These are phyloP conservation scores for Fallopia convolvulus DNA, from an alignment of 148 eudicot species.

Conservation along the genomic window DNA sequence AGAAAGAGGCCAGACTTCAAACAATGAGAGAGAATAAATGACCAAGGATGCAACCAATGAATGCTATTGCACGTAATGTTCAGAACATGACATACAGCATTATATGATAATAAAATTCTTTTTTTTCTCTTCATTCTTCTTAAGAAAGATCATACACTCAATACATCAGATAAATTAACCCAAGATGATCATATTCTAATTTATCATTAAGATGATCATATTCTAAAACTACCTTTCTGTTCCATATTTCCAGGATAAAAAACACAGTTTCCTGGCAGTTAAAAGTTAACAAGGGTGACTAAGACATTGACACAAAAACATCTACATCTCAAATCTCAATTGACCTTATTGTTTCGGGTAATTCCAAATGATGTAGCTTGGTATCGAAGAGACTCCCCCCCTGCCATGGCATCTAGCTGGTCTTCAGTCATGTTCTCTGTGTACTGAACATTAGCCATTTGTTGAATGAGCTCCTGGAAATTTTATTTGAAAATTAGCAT, in stretches of 20 bases:
- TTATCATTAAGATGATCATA: not conserved
- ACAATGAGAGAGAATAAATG: not conserved
- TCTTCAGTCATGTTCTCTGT: slow-evolving; percentile 99
- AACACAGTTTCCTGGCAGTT: not conserved
- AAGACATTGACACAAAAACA: not conserved
- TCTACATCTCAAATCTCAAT: not conserved
- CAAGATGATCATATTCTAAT: slow-evolving; percentile 7
- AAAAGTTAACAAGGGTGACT: not conserved
- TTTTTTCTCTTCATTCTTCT: too few relatives aligned
- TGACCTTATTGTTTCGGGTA: slow-evolving; percentile 85
- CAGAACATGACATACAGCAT: too few relatives aligned
- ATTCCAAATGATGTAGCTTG: slow-evolving; percentile 93
- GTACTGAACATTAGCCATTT: slow-evolving; percentile 98
- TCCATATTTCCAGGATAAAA: not conserved
- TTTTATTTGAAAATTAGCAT: not conserved
- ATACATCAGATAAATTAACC: not conserved
- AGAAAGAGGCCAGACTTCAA: not conserved
- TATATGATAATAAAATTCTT: too few relatives aligned
- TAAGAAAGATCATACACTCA: not conserved
- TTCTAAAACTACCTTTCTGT: not conserved
- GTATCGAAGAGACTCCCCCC: slow-evolving; percentile 88
- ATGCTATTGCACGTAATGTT: not conserved
- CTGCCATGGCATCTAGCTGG: slow-evolving; percentile 97
- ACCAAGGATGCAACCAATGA: not conserved
- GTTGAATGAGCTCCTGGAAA: slow-evolving; percentile 86